phyloP scores from a whole-genome alignment of 2,329 filamentous ascomycete genomes.

The Thielaviopsis ethacetica region DNA sequence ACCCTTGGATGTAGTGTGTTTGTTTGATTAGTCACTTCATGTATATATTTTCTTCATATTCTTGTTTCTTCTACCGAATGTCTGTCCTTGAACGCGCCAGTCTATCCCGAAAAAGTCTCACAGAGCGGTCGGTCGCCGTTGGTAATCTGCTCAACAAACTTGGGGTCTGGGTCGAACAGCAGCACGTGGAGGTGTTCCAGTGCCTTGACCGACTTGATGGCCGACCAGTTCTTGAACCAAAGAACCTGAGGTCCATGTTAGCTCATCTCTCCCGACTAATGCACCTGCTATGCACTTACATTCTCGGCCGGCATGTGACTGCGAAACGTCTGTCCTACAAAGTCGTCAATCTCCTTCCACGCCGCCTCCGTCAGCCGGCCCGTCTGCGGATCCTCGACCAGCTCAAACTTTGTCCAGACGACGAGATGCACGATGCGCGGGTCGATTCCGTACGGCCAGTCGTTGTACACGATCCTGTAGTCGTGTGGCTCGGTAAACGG shows the following conservation, averaged over 20 bases:
- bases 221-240: constrained; percentile 58
- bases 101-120: constrained; percentile 20
- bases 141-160: constrained; percentile 55
- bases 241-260: constrained; percentile 17
- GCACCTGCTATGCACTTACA: constrained; percentile 24
- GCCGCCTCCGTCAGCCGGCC: constrained; percentile 51
- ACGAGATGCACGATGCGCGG: constrained; percentile 65
- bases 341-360: constrained; percentile 50
- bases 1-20: neutral
- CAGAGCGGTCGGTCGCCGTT: constrained; percentile 54
- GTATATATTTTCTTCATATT: neutral
- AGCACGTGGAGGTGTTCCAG: constrained; percentile 94
- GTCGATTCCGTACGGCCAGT: constrained; percentile 89
- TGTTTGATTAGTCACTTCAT: neutral
- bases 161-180: constrained; percentile 58
- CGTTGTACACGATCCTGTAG: constrained; percentile 65
- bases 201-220: constrained; percentile 67
- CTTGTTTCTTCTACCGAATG: neutral
- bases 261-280: neutral
- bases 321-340: constrained; percentile 51
- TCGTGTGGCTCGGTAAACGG: constrained; percentile 28
- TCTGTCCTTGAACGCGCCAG: neutral
- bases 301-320: constrained; percentile 31
- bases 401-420: constrained; percentile 79
- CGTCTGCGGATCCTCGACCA: constrained; percentile 49